Base-by-base conservation (phyloP, 352 stramenopile genomes). In the Thraustotheca clavata region DNA sequence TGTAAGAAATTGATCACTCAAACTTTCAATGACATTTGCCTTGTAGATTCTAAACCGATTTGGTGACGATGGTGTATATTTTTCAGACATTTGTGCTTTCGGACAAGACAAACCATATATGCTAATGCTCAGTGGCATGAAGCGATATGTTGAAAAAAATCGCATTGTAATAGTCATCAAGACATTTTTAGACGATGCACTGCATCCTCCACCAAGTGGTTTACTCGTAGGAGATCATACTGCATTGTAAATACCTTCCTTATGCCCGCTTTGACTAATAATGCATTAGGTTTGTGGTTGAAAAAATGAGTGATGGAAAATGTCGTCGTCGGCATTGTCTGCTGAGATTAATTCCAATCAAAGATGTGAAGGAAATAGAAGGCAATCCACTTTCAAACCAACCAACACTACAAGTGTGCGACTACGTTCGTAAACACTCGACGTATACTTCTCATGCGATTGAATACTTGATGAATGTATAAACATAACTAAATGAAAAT, bases 151-250 rank as follows among this genome's bases (percentile, higher is more conserved):
- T n/a, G 57, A 65, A 32, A n/a, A 8, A 22, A 22, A 24, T 16
- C 57, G 57, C 9, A 34, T 65, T 31, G 57, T 65, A 0, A 65
- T 65, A 46, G 12, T 65, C n/a, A 54, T 43, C 41, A 65, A 65
- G 38, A 65, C 35, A n/a, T 36, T 65, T 29, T 46, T 65, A 33
- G 57, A 65, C 9, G 57, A 65, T 46, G 57, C 52, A 31, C 22
- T 54, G 18, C 20, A 55, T 29, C 57, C 57, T 0, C 38, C 43
- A 9, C 43, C 43, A 3, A 24, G 2, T 6, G n/a, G 34, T 52
- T 35, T 52, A 31, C 34, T 52, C 34, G 34, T 52, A 8, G 43
- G 43, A 11, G 43, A 52, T 31, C 43, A 52, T 18, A 24, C n/a
- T 1, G 43, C 43, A 11, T 18, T 52, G 43, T 52, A 52, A 24